These are phyloP conservation scores for Panellus pusillus DNA, from an alignment of 768 basidiomycete species.

Conservation along the genomic window DNA sequence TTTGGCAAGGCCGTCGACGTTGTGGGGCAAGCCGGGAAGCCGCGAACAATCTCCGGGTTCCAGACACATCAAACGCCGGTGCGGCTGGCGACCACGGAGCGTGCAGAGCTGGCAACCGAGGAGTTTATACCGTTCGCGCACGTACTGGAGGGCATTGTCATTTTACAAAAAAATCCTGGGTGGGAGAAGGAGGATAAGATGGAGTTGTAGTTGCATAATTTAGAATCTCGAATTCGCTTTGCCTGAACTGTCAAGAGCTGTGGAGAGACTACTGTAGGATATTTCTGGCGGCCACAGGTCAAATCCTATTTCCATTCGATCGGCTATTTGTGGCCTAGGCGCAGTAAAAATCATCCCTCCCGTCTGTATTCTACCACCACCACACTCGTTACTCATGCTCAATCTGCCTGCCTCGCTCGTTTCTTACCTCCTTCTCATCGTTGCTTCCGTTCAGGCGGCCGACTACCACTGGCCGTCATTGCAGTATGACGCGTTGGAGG, in stretches of 20 bases:
- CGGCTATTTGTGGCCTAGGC: too few relatives aligned
- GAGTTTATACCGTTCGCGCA: conserved; percentile 91
- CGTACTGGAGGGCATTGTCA: conserved; percentile 91
- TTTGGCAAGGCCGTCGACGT: conserved; percentile 83
- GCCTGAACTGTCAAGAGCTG: too few relatives aligned
- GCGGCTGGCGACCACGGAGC: conserved; percentile 89
- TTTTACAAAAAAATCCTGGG: conserved; percentile 89
- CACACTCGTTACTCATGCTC: conserved; percentile 17
- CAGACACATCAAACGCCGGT: conserved; percentile 98
- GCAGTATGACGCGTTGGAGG: conserved; percentile 37
- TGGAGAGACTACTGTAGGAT: too few relatives aligned
- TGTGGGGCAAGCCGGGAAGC: conserved; percentile 96
- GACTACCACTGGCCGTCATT: conserved; percentile 35
- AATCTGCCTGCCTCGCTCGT: conserved; percentile 11
- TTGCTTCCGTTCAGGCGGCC: conserved; percentile 1
- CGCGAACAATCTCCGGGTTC: conserved; percentile 95
- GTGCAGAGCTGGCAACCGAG: conserved; percentile 95
- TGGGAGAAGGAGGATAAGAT: conserved; percentile 86
- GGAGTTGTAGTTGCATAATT: conserved; percentile 52
- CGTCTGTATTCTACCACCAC: conserved; percentile 1
- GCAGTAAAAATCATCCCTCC: neutral
- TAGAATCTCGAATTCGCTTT: too few relatives aligned
- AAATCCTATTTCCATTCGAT: too few relatives aligned
- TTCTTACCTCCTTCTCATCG: conserved; percentile 1
- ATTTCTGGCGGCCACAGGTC: too few relatives aligned